Conservation (phyloP, 176 grass and related monocot species). For the Zea luxurians region DNA sequence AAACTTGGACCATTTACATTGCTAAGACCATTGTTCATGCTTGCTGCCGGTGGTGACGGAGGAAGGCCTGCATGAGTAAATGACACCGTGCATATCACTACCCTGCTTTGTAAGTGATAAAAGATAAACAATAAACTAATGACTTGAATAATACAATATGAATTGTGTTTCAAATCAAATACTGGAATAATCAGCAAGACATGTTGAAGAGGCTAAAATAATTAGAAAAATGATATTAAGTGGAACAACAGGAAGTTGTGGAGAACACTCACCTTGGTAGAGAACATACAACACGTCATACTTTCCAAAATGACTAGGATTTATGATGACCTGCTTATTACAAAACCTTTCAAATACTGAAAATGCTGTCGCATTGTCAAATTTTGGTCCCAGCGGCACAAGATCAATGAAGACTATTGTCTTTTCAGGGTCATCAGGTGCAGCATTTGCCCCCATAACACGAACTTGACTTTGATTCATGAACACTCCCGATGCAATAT, state of each 20-base stretch:
- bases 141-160: slow-evolving; percentile 10
- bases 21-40: slow-evolving; percentile 56
- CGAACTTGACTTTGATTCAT: slow-evolving; percentile 90
- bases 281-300: slow-evolving; percentile 76
- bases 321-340: slow-evolving; percentile 86
- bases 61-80: slow-evolving; percentile 75
- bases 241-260: slow-evolving; percentile 17
- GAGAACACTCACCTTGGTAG: slow-evolving; percentile 66
- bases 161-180: slow-evolving; percentile 29
- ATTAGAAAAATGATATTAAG: slow-evolving; percentile 16
- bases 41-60: slow-evolving; percentile 55
- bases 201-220: slow-evolving; percentile 32
- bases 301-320: slow-evolving; percentile 53
- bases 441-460: slow-evolving; percentile 94
- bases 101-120: neutral
- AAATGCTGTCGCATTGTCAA: slow-evolving; percentile 56
- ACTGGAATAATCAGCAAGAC: slow-evolving; percentile 21
- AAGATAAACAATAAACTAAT: slow-evolving; percentile 21
- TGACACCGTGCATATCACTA: slow-evolving; percentile 22
- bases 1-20: slow-evolving; percentile 50
- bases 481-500: slow-evolving; percentile 76
- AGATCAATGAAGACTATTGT: slow-evolving; percentile 81
- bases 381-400: slow-evolving; percentile 61
- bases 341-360: slow-evolving; percentile 80
- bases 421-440: slow-evolving; percentile 71